Evolutionary conservation across 1,139 yeast genomes (phyloP).

Genomic region (Suhomyces guaymorum): DNA sequence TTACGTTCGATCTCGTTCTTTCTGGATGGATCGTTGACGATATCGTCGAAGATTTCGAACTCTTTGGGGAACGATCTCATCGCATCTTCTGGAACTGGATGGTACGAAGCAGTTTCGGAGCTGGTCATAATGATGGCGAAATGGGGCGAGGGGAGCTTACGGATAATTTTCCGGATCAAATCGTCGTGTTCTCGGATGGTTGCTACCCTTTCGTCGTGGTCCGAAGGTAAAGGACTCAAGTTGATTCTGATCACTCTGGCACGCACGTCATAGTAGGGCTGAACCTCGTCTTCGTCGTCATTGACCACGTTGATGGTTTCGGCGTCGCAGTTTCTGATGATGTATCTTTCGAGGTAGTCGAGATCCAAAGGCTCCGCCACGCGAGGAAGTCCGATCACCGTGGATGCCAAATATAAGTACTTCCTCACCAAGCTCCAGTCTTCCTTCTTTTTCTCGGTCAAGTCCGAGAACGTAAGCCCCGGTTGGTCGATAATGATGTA

Average conservation of each 20-base stretch:
- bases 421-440: constrained; percentile 57
- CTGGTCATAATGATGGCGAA: constrained; percentile 55
- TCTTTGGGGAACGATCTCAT: constrained; percentile 32
- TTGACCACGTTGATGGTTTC: constrained; percentile 38
- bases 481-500: constrained; percentile 71
- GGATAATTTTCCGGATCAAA: constrained; percentile 49
- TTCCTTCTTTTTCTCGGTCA: constrained; percentile 39
- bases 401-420: constrained; percentile 60
- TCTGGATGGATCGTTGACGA: constrained; percentile 48
- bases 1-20: constrained; percentile 58
- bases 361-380: constrained; percentile 48
- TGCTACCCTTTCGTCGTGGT: constrained; percentile 23
- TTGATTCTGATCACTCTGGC: constrained; percentile 60
- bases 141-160: constrained; percentile 70
- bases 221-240: constrained; percentile 50
- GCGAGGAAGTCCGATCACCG: constrained; percentile 62
- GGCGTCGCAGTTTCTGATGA: constrained; percentile 51
- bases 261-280: constrained; percentile 55
- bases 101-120: constrained; percentile 23
- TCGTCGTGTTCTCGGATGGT: constrained; percentile 49
- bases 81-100: constrained; percentile 34
- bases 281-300: constrained; percentile 46
- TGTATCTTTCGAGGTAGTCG: constrained; percentile 43
- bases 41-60: constrained; percentile 48
- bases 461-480: constrained; percentile 61